Evolutionary conservation across 257 asterid species (phyloP), one percentile per base, ranked within the genome.

Genomic region (Nicotiana benthamiana): DNA sequence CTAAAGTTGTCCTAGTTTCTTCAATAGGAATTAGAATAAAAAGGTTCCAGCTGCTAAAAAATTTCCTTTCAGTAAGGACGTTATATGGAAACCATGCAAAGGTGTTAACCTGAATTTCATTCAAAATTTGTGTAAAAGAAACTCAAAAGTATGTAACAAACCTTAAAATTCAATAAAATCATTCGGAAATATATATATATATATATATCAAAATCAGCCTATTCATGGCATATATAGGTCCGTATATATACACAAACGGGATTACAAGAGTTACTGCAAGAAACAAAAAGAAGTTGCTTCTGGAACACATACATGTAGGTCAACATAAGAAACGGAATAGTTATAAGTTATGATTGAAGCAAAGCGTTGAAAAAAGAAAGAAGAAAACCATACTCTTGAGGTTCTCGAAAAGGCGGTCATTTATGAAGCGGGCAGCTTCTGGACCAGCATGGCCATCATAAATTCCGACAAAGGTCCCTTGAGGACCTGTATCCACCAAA

Each of bases 311-410:
- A 53, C 8, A 53, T 53, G 20, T 15, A 54, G 9, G 60, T 54
- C 60, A 54, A 51, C 60, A 54, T 1, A 17, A 15, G 18, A 54
- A 54, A 54, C 5, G 10, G 3, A 0, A 54, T 0, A 5, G 56
- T 1, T 51, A 17, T 17, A 5, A 5, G 5, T 16, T 9, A 54
- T 54, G 17, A 15, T 17, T 17, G 60, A 54, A 17, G 60, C 20
- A 54, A 54, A 54, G 60, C 60, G 17, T 5, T 5, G 60, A 5
- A 34, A 18, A 52, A 27, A 5, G 30, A 18, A 52, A 27, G 22
- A 54, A 17, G 9, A 68, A 75, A 56, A 32, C 20, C 90, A 54
- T 92, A 93, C 97, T 88, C 90, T 89, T 89, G 26, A 93, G 80
- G 36, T 59, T 78, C 59, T 54, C 60, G 6, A 54, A 53, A 54